Evolutionary conservation across 2,329 filamentous ascomycete species (phyloP).

Genomic region (Phialophora expanda): DNA sequence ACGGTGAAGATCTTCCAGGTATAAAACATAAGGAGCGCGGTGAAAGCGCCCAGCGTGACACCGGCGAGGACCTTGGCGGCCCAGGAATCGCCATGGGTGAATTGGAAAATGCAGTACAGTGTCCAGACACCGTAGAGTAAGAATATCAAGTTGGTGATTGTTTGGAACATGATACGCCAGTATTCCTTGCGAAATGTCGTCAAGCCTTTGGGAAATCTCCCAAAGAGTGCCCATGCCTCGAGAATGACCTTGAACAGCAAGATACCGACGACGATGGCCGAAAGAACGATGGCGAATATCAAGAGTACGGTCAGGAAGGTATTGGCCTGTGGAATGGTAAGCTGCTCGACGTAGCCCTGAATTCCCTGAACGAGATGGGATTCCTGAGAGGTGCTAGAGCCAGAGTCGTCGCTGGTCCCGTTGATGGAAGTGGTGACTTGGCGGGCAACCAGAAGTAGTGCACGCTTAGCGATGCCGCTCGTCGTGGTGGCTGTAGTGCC

Average conservation of each 20-base stretch:
- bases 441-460: constrained; percentile 61
- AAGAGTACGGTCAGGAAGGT: constrained; percentile 95
- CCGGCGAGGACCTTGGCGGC: constrained; percentile 83
- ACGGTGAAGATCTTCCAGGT: constrained; percentile 79
- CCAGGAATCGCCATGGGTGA: constrained; percentile 92
- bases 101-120: constrained; percentile 94
- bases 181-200: constrained; percentile 91
- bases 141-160: constrained; percentile 87
- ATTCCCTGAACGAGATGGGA: constrained; percentile 72
- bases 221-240: constrained; percentile 88
- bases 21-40: constrained; percentile 79
- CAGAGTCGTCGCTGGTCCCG: constrained; percentile 39
- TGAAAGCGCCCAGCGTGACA: constrained; percentile 80
- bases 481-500: constrained; percentile 57
- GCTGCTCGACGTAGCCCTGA: constrained; percentile 79
- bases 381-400: constrained; percentile 49
- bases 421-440: constrained; percentile 52
- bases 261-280: constrained; percentile 80
- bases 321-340: constrained; percentile 84
- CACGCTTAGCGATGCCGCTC: constrained; percentile 60
- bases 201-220: constrained; percentile 79
- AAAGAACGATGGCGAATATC: constrained; percentile 85
- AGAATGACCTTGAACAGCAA: constrained; percentile 89
- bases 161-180: constrained; percentile 88
- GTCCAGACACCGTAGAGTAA: constrained; percentile 95